Percentiles rank a stretch among this genome's conserved stretches.
phyloP scores from a whole-genome alignment of 2,329 filamentous ascomycete genomes.

The Diplodia scrobiculata region DNA sequence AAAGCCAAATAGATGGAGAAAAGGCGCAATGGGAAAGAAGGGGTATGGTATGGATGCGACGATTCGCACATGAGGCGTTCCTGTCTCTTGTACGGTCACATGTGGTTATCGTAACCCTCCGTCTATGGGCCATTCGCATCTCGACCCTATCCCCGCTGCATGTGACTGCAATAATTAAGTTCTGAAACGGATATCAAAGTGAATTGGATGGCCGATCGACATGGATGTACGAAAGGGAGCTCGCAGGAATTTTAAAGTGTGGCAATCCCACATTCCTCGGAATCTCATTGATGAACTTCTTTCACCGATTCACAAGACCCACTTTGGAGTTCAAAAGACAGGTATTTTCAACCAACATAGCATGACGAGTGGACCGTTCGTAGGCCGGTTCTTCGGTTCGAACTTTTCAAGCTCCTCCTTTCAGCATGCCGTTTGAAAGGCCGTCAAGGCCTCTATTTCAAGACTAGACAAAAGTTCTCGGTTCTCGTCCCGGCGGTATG shows the following conservation, averaged over 20 bases:
- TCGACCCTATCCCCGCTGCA: neutral
- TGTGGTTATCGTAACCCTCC: neutral
- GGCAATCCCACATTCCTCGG: conserved; percentile 16
- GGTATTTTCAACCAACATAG: neutral
- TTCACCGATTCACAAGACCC: neutral
- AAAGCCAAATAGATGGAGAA: conserved; percentile 4
- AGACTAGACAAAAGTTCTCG: neutral
- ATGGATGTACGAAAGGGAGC: conserved; percentile 7
- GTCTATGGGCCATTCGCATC: neutral
- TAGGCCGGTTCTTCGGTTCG: neutral
- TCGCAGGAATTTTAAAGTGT: neutral
- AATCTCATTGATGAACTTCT: neutral
- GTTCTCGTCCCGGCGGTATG: neutral
- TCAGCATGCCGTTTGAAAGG: neutral
- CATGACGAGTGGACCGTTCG: neutral
- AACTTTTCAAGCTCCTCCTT: neutral
- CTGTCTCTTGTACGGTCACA: conserved; percentile 14
- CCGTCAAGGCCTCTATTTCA: neutral
- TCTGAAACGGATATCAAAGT: neutral
- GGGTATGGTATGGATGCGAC: neutral
- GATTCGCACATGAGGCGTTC: neutral
- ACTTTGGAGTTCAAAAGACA: neutral
- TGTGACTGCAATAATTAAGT: neutral
- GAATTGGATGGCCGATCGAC: neutral
- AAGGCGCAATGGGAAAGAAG: conserved; percentile 18